Evolutionary conservation across 1,139 yeast genomes (phyloP).

Genomic region (Ogataea hybrid): DNA sequence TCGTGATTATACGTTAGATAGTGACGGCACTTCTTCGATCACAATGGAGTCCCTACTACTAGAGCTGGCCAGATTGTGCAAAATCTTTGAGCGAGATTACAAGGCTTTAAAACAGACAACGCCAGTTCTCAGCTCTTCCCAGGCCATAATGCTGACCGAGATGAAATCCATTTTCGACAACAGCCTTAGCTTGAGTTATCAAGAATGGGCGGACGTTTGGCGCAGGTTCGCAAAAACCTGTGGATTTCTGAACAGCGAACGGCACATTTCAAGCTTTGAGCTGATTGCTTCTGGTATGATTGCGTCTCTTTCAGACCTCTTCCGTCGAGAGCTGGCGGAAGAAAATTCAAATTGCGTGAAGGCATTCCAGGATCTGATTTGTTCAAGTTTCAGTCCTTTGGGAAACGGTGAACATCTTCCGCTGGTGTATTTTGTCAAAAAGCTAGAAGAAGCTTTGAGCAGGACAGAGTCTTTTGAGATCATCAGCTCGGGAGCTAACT

Average conservation of each 20-base stretch:
- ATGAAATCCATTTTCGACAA: constrained; percentile 29
- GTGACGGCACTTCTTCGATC: constrained; percentile 20
- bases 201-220: constrained; percentile 52
- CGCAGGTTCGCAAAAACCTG: constrained; percentile 36
- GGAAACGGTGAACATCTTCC: constrained; percentile 33
- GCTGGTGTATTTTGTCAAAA: constrained; percentile 45
- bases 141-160: constrained; percentile 31
- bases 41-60: constrained; percentile 15
- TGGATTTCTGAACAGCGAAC: constrained; percentile 29
- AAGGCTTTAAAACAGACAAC: constrained; percentile 16
- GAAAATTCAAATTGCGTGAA: constrained; percentile 37
- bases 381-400: constrained; percentile 25
- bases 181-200: constrained; percentile 25
- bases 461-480: constrained; percentile 78
- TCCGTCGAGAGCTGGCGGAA: constrained; percentile 34
- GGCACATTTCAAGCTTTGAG: constrained; percentile 68
- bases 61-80: constrained; percentile 19
- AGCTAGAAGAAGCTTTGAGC: constrained; percentile 72
- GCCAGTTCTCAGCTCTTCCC: constrained; percentile 25
- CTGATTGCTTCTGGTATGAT: constrained; percentile 68
- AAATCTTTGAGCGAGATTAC: constrained; percentile 24
- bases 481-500: constrained; percentile 38
- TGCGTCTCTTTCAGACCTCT: constrained; percentile 42
- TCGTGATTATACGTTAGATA: constrained; percentile 20
- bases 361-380: constrained; percentile 51